Percentiles rank a stretch among this genome's conserved stretches.
Conservation (phyloP, 208 protist genomes). For the Trypanosoma grayi region DNA sequence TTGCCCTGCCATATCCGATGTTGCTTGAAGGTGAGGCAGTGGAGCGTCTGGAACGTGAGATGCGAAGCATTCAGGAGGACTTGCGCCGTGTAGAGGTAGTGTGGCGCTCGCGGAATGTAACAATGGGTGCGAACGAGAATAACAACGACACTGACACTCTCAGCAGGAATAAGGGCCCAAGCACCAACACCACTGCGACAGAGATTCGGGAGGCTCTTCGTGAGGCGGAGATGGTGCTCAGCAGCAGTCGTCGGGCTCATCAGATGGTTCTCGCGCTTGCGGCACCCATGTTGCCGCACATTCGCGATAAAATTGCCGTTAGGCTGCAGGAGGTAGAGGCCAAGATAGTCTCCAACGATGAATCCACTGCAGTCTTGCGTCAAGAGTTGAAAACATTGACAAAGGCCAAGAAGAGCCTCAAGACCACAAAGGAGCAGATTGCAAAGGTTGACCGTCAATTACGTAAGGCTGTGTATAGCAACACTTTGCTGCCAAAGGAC, state of each 20-base stretch:
- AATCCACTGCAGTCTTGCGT: slow-evolving; percentile 52
- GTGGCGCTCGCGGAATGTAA: background rate
- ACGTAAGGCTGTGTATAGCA: background rate
- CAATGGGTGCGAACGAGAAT: no score
- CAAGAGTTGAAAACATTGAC: slow-evolving; percentile 46
- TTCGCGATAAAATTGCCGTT: slow-evolving; percentile 1
- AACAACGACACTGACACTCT: background rate
- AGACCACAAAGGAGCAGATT: slow-evolving; percentile 18
- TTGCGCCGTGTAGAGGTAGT: background rate
- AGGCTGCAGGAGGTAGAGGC: slow-evolving; percentile 12
- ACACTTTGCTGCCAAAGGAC: slow-evolving; percentile 22
- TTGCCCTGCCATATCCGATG: slow-evolving; percentile 18
- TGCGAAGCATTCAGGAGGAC: slow-evolving; percentile 8
- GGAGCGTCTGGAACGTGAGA: slow-evolving; percentile 4
- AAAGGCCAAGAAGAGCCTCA: slow-evolving; percentile 31
- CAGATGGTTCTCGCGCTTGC: slow-evolving; percentile 21
- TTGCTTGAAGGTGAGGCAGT: slow-evolving; percentile 16
- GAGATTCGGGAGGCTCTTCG: slow-evolving; percentile 3
- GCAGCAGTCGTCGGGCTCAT: slow-evolving; percentile 7
- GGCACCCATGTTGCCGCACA: slow-evolving; percentile 27
- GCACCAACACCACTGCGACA: background rate
- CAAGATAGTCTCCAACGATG: slow-evolving; percentile 53
- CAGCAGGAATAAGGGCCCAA: background rate
- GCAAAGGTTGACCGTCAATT: slow-evolving; percentile 8
- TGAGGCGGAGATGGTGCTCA: slow-evolving; percentile 1